Conservation (phyloP, 192 early-diverging fungal species). For the Linnemannia schmuckeri region DNA sequence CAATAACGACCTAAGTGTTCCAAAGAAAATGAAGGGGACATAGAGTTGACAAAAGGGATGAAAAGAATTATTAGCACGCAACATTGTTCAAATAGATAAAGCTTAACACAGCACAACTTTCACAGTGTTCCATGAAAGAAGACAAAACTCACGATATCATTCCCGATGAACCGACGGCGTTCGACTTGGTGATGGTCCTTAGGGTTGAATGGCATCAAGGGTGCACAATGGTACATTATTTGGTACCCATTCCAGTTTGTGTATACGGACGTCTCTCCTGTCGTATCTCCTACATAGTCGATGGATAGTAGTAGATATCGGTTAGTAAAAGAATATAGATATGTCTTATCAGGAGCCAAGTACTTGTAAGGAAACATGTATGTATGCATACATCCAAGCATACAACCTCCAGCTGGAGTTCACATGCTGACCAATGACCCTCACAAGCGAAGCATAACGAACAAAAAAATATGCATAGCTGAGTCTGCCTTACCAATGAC, state of each 20-base stretch:
- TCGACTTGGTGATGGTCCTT: constrained; percentile 76
- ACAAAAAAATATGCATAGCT: background rate
- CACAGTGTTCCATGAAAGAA: constrained; percentile 55
- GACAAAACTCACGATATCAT: constrained; percentile 78
- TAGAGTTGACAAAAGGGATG: background rate
- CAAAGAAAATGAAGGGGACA: background rate
- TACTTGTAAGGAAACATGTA: background rate
- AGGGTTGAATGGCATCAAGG: constrained; percentile 70
- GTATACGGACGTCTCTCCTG: constrained; percentile 76
- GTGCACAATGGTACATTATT: constrained; percentile 83
- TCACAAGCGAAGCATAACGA: background rate
- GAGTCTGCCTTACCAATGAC: constrained; percentile 58
- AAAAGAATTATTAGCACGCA: background rate
- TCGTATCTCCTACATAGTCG: constrained; percentile 67
- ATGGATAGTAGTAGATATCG: background rate
- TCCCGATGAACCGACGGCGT: constrained; percentile 79
- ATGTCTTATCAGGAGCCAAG: background rate
- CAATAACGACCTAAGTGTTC: constrained; percentile 34
- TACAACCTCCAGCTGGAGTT: background rate
- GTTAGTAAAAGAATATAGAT: background rate
- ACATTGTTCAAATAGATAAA: background rate
- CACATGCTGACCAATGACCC: background rate
- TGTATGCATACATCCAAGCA: background rate
- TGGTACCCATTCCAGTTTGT: constrained; percentile 80
- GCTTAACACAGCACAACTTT: too few relatives aligned